Percentiles rank a stretch among this genome's conserved stretches.
Evolutionary conservation across 805 yeast species (phyloP).

Genomic region (Yarrowia phangngaensis): DNA sequence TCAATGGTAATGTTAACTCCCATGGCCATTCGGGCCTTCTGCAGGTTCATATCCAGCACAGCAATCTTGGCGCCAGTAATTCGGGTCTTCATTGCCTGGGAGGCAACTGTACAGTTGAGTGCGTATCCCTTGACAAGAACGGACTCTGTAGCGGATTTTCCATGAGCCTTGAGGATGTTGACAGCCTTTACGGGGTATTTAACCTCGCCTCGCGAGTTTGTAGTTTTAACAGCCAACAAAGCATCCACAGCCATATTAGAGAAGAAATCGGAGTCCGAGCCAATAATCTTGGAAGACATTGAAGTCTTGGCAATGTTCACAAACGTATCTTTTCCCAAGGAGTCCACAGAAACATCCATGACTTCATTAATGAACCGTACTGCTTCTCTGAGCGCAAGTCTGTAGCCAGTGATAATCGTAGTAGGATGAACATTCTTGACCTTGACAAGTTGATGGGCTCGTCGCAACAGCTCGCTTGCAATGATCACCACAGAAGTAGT

Average conservation of each 20-base stretch:
- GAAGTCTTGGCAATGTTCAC: conserved; percentile 92
- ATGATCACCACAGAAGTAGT: conserved; percentile 96
- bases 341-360: conserved; percentile 72
- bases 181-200: conserved; percentile 97
- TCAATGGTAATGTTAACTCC: conserved; percentile 96
- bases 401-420: conserved; percentile 92
- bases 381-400: conserved; percentile 90
- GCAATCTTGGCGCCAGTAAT: conserved; percentile 74
- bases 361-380: conserved; percentile 80
- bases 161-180: conserved; percentile 92
- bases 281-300: conserved; percentile 95
- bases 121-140: conserved; percentile 90
- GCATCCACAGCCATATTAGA: conserved; percentile 91
- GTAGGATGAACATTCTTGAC: conserved; percentile 91
- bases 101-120: conserved; percentile 91
- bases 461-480: conserved; percentile 84
- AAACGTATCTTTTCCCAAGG: conserved; percentile 75
- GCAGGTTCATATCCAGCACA: conserved; percentile 84
- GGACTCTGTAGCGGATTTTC: conserved; percentile 86
- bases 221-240: conserved; percentile 88
- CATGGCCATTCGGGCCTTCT: conserved; percentile 95
- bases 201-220: conserved; percentile 78
- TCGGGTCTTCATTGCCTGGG: conserved; percentile 88
- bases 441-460: conserved; percentile 90
- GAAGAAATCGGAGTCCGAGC: conserved; percentile 88